Evolutionary conservation across 2,329 filamentous ascomycete genomes (phyloP).

Genomic region (Colletotrichum sansevieriae): DNA sequence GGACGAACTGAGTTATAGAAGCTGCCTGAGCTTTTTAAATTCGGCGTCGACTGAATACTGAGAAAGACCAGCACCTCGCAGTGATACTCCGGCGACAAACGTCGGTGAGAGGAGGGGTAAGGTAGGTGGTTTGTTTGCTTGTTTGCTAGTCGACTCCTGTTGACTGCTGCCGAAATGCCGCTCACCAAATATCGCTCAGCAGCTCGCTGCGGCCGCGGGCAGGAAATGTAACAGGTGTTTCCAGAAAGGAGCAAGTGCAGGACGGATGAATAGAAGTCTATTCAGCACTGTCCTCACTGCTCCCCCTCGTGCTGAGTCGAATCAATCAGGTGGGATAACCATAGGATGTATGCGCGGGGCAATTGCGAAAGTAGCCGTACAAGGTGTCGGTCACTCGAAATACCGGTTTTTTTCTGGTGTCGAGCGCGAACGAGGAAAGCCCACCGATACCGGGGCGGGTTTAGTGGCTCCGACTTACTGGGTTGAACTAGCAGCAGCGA

Average conservation of each 20-base stretch:
- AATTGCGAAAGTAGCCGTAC: slow-evolving; percentile 27
- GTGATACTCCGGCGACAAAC: slow-evolving; percentile 16
- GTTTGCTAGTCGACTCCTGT: slow-evolving; percentile 11
- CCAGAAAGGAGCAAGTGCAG: slow-evolving; percentile 41
- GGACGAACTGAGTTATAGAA: neutral
- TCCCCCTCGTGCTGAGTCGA: slow-evolving; percentile 39
- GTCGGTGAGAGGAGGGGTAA: slow-evolving; percentile 8
- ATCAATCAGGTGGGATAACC: slow-evolving; percentile 39
- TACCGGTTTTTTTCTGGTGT: slow-evolving; percentile 15
- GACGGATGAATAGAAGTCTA: slow-evolving; percentile 40
- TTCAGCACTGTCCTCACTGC: slow-evolving; percentile 43
- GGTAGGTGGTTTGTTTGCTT: slow-evolving; percentile 11
- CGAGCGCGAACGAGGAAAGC: slow-evolving; percentile 14
- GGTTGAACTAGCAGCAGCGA: slow-evolving; percentile 1
- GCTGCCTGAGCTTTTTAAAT: slow-evolving; percentile 18
- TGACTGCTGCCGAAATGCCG: slow-evolving; percentile 1
- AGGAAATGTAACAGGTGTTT: slow-evolving; percentile 9
- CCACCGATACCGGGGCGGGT: slow-evolving; percentile 38
- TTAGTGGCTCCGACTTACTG: slow-evolving; percentile 11
- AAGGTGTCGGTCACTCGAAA: slow-evolving; percentile 20
- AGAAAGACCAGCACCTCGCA: slow-evolving; percentile 5
- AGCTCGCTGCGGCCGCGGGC: slow-evolving; percentile 21
- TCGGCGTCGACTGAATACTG: slow-evolving; percentile 3
- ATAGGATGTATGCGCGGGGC: slow-evolving; percentile 33
- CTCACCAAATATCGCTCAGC: slow-evolving; percentile 25